Evolutionary conservation across 352 stramenopile species (phyloP).

Genomic region (Globisporangium solare): DNA sequence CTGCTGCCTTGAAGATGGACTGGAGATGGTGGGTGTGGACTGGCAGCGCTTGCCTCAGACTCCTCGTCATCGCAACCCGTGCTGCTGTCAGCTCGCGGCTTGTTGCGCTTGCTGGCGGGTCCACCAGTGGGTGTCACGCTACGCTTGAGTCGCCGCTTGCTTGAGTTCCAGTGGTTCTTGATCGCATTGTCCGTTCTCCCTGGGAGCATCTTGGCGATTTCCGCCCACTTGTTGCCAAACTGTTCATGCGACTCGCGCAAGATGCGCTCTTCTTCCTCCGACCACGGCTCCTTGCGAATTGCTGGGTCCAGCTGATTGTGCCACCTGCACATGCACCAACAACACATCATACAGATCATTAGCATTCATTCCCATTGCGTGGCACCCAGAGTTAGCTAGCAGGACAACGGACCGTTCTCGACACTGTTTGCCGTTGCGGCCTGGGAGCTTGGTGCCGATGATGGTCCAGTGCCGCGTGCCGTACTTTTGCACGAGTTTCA

Average conservation of each 20-base stretch:
- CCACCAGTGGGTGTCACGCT: conserved; percentile 16
- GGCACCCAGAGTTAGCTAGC: not conserved
- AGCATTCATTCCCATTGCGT: not conserved
- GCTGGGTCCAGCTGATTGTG: conserved; percentile 94
- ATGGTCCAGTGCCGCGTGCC: conserved; percentile 96
- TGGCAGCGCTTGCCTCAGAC: not conserved
- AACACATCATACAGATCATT: conserved; percentile 1
- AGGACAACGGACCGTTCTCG: conserved; percentile 72
- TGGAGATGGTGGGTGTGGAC: not conserved
- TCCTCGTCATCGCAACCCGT: conserved; percentile 7
- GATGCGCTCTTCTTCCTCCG: conserved; percentile 80
- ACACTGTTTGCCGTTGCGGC: conserved; percentile 93
- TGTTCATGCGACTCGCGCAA: conserved; percentile 70
- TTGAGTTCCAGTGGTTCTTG: conserved; percentile 93
- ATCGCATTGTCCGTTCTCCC: conserved; percentile 89
- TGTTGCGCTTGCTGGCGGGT: conserved; percentile 15
- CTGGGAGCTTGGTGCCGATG: conserved; percentile 95
- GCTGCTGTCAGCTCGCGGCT: not conserved
- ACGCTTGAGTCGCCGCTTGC: conserved; percentile 69
- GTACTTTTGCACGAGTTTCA: conserved; percentile 86
- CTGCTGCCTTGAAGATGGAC: conserved; percentile 4
- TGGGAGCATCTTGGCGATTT: conserved; percentile 87
- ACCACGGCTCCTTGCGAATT: conserved; percentile 93
- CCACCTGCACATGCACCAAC: conserved; percentile 61
- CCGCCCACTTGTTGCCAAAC: conserved; percentile 88